A percentile compares a stretch with the other conserved stretches of the same genome.
phyloP scores from a whole-genome alignment of 345 rosid genomes.

The Rhizophora mangle region DNA sequence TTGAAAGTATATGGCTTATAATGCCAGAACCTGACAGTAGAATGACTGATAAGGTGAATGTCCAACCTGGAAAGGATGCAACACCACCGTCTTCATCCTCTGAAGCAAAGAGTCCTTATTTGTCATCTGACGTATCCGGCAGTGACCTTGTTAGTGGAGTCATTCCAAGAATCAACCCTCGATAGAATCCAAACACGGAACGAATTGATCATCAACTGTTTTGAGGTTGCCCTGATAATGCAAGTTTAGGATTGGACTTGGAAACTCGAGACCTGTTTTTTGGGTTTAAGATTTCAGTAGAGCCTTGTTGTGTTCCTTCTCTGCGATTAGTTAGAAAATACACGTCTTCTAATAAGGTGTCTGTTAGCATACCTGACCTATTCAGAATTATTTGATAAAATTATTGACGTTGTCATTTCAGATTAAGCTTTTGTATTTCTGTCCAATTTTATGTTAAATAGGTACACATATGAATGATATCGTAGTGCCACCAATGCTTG shows the following conservation, averaged over 20 bases:
- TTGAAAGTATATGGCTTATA: constrained; percentile 63
- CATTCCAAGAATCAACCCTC: constrained; percentile 62
- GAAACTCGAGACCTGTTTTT: no score
- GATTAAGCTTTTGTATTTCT: no score
- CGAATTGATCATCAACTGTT: neutral
- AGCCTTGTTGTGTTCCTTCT: neutral
- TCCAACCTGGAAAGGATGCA: constrained; percentile 11
- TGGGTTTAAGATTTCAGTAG: neutral
- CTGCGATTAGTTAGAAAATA: no score
- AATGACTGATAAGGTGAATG: constrained; percentile 13
- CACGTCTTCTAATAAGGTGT: no score
- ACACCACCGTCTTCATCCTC: constrained; percentile 49
- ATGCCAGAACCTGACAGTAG: constrained; percentile 49
- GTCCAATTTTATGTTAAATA: no score
- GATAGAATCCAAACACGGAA: constrained; percentile 31
- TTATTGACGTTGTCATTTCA: no score
- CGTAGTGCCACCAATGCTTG: no score
- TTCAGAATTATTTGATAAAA: no score
- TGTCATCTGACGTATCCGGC: constrained; percentile 78
- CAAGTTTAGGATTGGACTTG: neutral
- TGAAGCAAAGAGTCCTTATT: constrained; percentile 39
- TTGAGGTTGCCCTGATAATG: neutral
- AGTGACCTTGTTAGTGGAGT: constrained; percentile 83
- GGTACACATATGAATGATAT: no score
- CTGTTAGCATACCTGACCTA: no score